Conservation (phyloP, 192 early-diverging fungal species). For the Piromyces finnis region DNA sequence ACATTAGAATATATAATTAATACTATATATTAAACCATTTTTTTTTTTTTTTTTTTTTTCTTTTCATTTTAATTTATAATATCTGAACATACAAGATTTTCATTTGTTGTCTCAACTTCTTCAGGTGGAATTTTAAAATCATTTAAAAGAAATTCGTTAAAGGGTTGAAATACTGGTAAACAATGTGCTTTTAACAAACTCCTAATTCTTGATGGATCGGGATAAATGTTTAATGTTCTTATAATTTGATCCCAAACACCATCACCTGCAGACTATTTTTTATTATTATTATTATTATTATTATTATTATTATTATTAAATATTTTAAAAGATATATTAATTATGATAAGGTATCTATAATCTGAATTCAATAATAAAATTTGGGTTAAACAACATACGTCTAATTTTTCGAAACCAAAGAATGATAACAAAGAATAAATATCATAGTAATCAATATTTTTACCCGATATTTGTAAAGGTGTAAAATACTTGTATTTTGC, state of each 20-base stretch:
- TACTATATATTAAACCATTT: no score
- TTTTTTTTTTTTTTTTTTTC: no score
- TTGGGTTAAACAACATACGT: background rate
- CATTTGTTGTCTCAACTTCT: background rate
- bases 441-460: background rate
- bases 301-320: no score
- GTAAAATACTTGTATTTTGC: background rate
- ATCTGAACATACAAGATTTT: background rate
- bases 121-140: background rate
- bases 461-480: background rate
- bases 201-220: background rate
- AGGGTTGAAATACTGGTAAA: background rate
- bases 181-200: background rate
- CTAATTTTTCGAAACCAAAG: background rate
- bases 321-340: no score
- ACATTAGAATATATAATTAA: no score
- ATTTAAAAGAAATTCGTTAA: background rate
- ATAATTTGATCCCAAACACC: background rate
- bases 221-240: background rate
- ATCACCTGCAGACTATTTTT: background rate
- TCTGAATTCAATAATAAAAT: no score
- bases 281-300: no score
- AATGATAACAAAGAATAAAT: background rate
- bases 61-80: no score
- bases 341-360: no score